Evolutionary conservation across 192 early-diverging fungal species (phyloP), one percentile per base, ranked within the genome.

Genomic region (Paraglomus brasilianum): DNA sequence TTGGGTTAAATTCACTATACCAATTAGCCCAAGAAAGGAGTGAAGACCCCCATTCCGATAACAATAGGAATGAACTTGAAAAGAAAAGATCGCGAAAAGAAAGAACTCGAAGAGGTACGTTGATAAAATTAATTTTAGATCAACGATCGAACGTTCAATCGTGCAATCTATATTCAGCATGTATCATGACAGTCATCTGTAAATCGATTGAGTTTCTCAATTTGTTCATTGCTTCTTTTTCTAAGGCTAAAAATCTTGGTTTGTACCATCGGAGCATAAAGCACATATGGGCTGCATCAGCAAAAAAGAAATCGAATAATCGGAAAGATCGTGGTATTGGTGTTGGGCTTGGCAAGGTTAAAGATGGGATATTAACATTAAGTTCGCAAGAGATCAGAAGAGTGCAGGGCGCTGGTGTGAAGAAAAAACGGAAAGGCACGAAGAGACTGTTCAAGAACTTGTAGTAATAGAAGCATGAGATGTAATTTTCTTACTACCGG

Each of bases 301-400:
- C 69, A 48, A 61, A 49, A 11, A 17, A 11, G 19, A 72, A 56
- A 19, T 66, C 72, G 17, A 67, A 69, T 24, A 17, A 52, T 48
- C 17, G 65, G 13, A 66, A 73, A 50, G 70, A 81, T 49, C 69
- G 61, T 52, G 80, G 80, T 40, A 75, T 81, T 51, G 66, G 57
- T 5, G 75, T 70, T 36, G 77, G 80, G 14, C 71, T 81, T 50
- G 80, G 80, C 15, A 70, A 73, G 30, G 55, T 81, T 55, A 76
- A 78, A 67, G 74, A 73, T 38, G 77, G 74, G 2, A 76, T 71
- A n/a, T 61, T 81, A 48, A 70, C 61, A 0, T 44, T 81, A 1
- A 78, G 75, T 56, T 75, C 75, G n/a, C 46, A 66, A 30, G 80
- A 81, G 21, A 70, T 81, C 24, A 69, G 71, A 36, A 59, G 71